Evolutionary conservation across 805 yeast species (phyloP).

Genomic region (Spathaspora hagerdaliae): DNA sequence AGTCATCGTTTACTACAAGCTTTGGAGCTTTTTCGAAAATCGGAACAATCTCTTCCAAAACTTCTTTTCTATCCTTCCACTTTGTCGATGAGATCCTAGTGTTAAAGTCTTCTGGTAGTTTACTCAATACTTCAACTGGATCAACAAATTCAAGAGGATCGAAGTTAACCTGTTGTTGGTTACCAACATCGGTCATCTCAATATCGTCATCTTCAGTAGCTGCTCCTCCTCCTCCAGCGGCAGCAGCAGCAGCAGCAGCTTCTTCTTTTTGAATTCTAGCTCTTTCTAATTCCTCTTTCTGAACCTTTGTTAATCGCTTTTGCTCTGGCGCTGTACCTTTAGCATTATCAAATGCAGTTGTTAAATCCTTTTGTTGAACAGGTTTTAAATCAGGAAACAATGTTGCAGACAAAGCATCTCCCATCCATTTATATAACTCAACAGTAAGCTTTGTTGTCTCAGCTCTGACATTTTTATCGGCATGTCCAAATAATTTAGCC

Average conservation of each 20-base stretch:
- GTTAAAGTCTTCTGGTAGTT: slow-evolving; percentile 61
- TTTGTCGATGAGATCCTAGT: slow-evolving; percentile 54
- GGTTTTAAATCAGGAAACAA: slow-evolving; percentile 78
- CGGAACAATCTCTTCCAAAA: slow-evolving; percentile 57
- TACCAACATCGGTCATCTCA: slow-evolving; percentile 29
- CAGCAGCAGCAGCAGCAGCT: slow-evolving; percentile 11
- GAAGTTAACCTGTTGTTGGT: slow-evolving; percentile 15
- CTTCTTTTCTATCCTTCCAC: slow-evolving; percentile 94
- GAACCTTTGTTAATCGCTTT: slow-evolving; percentile 50
- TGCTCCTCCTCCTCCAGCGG: slow-evolving; percentile 11
- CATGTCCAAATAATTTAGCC: slow-evolving; percentile 73
- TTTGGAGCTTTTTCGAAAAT: slow-evolving; percentile 52
- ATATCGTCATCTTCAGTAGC: slow-evolving; percentile 17
- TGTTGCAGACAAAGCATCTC: slow-evolving; percentile 53
- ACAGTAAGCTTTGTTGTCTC: slow-evolving; percentile 70
- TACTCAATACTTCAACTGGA: slow-evolving; percentile 62
- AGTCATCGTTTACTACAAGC: slow-evolving; percentile 57
- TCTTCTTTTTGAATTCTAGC: slow-evolving; percentile 6
- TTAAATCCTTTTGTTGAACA: slow-evolving; percentile 83
- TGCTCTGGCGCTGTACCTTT: slow-evolving; percentile 43
- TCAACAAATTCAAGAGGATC: slow-evolving; percentile 73
- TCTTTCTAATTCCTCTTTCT: slow-evolving; percentile 40
- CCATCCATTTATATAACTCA: slow-evolving; percentile 71
- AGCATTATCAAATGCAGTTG: slow-evolving; percentile 58
- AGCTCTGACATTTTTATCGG: slow-evolving; percentile 80